Percentiles rank a stretch among this genome's conserved stretches.
These are phyloP conservation scores for Cytospora schulzeri DNA, from an alignment of 2,329 filamentous ascomycete species.

Conservation along the genomic window DNA sequence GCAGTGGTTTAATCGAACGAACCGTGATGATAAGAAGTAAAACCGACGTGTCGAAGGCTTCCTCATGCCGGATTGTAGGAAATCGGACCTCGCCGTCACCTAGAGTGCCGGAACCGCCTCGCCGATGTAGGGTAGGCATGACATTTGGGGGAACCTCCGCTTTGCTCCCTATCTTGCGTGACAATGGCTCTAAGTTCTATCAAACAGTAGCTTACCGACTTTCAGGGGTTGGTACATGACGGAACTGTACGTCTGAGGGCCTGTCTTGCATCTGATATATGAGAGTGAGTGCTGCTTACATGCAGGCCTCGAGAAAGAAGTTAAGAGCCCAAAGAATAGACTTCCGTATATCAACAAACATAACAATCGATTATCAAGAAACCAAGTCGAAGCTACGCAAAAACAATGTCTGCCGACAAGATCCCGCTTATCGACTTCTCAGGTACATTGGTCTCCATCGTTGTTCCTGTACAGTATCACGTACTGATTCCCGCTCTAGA, in stretches of 20 bases:
- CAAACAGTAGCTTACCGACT: neutral
- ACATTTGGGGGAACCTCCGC: neutral
- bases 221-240: neutral
- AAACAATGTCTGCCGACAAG: conserved; percentile 18
- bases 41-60: neutral
- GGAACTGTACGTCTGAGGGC: neutral
- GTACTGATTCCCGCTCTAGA: neutral
- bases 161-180: neutral
- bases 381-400: neutral
- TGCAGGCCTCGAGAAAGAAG: neutral
- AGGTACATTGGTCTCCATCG: neutral
- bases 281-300: neutral
- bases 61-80: neutral
- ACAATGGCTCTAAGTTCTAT: neutral
- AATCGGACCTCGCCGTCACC: neutral
- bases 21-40: neutral
- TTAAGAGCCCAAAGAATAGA: too few species aligned
- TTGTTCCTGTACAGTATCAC: too few species aligned
- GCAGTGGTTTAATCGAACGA: neutral
- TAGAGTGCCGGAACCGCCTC: neutral
- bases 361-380: too few species aligned
- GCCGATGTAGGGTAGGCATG: neutral
- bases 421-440: conserved; percentile 26
- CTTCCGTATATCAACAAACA: neutral
- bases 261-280: neutral